Conservation (phyloP, 1,139 yeast species). For the Scheffersomyces quercinus region DNA sequence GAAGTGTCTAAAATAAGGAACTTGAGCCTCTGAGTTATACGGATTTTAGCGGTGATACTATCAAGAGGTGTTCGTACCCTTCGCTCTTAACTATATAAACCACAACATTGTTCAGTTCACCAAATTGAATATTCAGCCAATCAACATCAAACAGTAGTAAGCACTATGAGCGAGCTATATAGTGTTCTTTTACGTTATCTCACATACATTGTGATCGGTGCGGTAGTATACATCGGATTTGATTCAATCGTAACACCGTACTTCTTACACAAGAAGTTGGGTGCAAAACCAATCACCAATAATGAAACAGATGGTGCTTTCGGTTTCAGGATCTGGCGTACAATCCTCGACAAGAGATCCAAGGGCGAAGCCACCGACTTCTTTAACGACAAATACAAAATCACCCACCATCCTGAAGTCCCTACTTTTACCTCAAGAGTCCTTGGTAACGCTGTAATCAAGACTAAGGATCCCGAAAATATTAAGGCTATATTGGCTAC, state of each 20-base stretch:
- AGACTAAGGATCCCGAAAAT: slow-evolving; percentile 25
- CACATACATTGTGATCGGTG: too few species aligned
- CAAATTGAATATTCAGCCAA: too few species aligned
- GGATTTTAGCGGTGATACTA: too few species aligned
- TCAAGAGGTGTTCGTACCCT: too few species aligned
- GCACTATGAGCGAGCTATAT: too few species aligned
- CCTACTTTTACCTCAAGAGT: slow-evolving; percentile 13
- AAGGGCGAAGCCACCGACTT: slow-evolving; percentile 14
- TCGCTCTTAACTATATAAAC: too few species aligned
- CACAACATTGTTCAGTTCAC: too few species aligned
- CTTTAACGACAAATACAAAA: slow-evolving; percentile 5
- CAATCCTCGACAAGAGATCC: slow-evolving; percentile 7
- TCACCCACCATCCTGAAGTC: slow-evolving; percentile 5
- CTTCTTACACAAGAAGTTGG: slow-evolving; percentile 5
- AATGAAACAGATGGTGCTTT: slow-evolving; percentile 8
- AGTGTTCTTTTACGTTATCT: too few species aligned
- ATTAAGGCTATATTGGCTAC: slow-evolving; percentile 43
- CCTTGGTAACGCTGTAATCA: slow-evolving; percentile 15
- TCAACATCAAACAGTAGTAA: too few species aligned
- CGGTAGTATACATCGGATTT: too few species aligned
- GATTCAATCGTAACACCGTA: not conserved
- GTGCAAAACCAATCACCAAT: slow-evolving; percentile 9
- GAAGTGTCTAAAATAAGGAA: too few species aligned
- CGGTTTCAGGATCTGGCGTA: slow-evolving; percentile 13
- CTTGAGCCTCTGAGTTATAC: too few species aligned